Evolutionary conservation across 768 basidiomycete genomes (phyloP).

Genomic region (Holtermanniella nyarrowii): DNA sequence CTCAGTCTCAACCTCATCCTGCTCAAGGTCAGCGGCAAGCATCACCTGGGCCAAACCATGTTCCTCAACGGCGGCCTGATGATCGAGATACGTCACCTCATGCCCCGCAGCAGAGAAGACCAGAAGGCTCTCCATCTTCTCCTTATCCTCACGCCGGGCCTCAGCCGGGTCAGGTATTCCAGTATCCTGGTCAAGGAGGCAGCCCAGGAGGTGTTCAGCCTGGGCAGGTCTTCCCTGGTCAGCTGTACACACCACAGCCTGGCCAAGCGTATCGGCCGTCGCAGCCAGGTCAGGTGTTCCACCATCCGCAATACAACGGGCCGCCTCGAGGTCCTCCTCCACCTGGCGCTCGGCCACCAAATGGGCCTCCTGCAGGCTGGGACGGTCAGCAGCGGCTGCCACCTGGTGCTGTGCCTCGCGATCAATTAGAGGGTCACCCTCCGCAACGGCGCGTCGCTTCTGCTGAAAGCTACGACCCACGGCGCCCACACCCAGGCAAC

Average conservation of each 20-base stretch:
- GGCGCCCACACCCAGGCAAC: neutral
- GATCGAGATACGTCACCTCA: neutral
- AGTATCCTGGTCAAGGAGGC: conserved; percentile 18
- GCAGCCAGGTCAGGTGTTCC: conserved; percentile 18
- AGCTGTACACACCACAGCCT: neutral
- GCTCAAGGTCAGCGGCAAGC: conserved; percentile 5
- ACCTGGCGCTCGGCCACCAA: conserved; percentile 2
- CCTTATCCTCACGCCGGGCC: conserved; percentile 17
- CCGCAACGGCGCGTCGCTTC: neutral
- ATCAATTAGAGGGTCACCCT: neutral
- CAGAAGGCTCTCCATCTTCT: neutral
- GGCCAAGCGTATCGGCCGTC: neutral
- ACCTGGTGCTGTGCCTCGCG: conserved; percentile 15
- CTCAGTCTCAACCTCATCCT: conserved; percentile 5
- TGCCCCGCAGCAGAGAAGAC: neutral
- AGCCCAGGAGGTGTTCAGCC: conserved; percentile 20
- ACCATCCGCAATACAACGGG: conserved; percentile 9
- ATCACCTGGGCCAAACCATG: neutral
- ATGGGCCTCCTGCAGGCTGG: conserved; percentile 1
- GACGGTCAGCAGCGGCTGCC: conserved; percentile 6
- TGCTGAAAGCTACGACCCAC: neutral
- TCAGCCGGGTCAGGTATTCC: conserved; percentile 38
- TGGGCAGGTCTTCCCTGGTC: conserved; percentile 17
- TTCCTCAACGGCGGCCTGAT: conserved; percentile 1
- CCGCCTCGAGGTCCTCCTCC: conserved; percentile 1